Percentiles rank a stretch among this genome's conserved stretches.
Evolutionary conservation across 331 rosid genomes (phyloP).

Genomic region (Pyrus hybrid): DNA sequence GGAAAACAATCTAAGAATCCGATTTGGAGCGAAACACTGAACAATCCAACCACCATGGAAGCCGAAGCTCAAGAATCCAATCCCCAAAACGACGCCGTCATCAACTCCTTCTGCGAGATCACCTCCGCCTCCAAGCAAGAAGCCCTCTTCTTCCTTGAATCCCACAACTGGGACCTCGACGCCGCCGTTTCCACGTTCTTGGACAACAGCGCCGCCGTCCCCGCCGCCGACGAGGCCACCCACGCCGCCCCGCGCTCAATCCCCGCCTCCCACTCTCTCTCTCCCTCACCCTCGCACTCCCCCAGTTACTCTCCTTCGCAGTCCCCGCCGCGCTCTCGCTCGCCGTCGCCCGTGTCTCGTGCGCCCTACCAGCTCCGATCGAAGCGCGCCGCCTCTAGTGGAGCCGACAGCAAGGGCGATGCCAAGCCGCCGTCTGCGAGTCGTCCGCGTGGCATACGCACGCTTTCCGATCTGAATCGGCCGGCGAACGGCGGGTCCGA

Average conservation of each 20-base stretch:
- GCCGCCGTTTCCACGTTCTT: constrained; percentile 81
- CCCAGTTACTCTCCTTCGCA: constrained; percentile 17
- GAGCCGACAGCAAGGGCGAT: constrained; percentile 14
- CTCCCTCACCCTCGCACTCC: constrained; percentile 10
- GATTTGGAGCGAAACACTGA: background rate
- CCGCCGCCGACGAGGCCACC: background rate
- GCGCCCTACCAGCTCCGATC: constrained; percentile 67
- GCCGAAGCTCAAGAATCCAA: constrained; percentile 27
- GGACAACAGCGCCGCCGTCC: constrained; percentile 21
- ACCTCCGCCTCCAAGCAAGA: constrained; percentile 64
- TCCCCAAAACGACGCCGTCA: constrained; percentile 25
- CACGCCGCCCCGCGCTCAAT: background rate
- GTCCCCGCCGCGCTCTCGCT: constrained; percentile 26
- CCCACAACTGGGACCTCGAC: constrained; percentile 83
- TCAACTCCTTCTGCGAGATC: constrained; percentile 72
- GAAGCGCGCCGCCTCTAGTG: constrained; percentile 24
- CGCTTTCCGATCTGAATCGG: constrained; percentile 59
- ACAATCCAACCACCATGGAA: constrained; percentile 17
- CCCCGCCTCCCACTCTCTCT: background rate
- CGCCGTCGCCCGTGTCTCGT: constrained; percentile 41
- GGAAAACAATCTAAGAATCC: constrained; percentile 4
- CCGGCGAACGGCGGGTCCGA: constrained; percentile 35
- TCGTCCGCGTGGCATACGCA: constrained; percentile 44
- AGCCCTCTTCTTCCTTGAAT: constrained; percentile 74
- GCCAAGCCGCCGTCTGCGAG: constrained; percentile 29